These are phyloP conservation scores for Alternaria hordeiaustralica DNA, from an alignment of 2,329 filamentous ascomycete genomes.

Conservation along the genomic window DNA sequence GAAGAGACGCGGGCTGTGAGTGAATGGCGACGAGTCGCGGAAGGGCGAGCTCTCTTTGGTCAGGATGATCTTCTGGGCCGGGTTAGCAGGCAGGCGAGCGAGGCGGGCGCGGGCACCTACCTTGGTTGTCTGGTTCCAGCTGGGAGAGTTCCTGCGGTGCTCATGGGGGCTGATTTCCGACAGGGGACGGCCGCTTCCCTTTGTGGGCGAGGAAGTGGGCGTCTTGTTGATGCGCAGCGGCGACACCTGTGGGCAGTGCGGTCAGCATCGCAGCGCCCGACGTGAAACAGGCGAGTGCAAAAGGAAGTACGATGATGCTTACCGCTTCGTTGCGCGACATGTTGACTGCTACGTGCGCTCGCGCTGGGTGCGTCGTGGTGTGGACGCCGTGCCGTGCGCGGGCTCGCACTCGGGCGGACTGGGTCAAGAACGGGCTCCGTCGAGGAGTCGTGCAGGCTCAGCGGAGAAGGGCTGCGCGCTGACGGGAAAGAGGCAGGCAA, in stretches of 20 bases:
- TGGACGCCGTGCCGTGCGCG: background rate
- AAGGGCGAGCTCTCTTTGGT: conserved; percentile 81
- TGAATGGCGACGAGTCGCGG: conserved; percentile 75
- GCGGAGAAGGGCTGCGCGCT: conserved; percentile 20
- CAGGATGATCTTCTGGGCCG: conserved; percentile 68
- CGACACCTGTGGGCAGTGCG: conserved; percentile 64
- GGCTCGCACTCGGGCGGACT: conserved; percentile 12
- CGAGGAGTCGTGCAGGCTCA: conserved; percentile 29
- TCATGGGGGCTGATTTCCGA: conserved; percentile 88
- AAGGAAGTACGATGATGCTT: conserved; percentile 22
- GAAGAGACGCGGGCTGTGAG: conserved; percentile 82
- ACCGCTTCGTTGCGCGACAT: conserved; percentile 53
- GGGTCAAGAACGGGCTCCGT: conserved; percentile 44
- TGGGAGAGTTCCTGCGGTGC: conserved; percentile 88
- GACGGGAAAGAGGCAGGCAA: conserved; percentile 18
- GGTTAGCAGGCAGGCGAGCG: conserved; percentile 29
- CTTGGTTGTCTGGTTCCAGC: conserved; percentile 79
- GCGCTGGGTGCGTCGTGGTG: conserved; percentile 21
- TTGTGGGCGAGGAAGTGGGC: conserved; percentile 67
- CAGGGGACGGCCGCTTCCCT: conserved; percentile 69
- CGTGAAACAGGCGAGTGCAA: background rate
- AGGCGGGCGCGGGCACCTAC: conserved; percentile 52
- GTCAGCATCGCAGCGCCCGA: conserved; percentile 13
- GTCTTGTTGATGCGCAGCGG: conserved; percentile 81
- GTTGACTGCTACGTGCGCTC: conserved; percentile 16